Evolutionary conservation across 1,139 yeast species (phyloP).

Genomic region (Candida tunisiensis): DNA sequence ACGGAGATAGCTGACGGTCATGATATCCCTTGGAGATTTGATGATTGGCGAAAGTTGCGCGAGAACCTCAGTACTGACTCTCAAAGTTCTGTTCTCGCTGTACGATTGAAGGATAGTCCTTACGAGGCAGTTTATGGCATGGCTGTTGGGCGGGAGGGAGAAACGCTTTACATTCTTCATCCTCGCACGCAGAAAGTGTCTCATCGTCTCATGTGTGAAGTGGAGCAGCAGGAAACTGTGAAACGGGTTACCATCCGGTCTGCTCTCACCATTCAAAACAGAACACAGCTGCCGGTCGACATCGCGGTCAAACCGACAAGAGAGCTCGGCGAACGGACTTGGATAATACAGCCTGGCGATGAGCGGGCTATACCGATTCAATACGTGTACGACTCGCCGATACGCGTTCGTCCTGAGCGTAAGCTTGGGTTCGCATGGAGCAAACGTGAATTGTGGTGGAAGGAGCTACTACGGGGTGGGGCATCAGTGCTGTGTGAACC

Average conservation of each 20-base stretch:
- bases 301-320: slow-evolving; percentile 18
- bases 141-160: slow-evolving; percentile 73
- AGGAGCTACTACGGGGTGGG: slow-evolving; percentile 28
- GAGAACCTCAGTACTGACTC: slow-evolving; percentile 60
- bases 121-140: slow-evolving; percentile 38
- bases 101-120: slow-evolving; percentile 36
- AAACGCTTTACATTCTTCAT: slow-evolving; percentile 46
- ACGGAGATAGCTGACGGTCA: slow-evolving; percentile 26
- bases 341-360: slow-evolving; percentile 33
- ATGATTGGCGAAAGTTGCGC: slow-evolving; percentile 80
- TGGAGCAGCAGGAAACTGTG: slow-evolving; percentile 53
- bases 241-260: slow-evolving; percentile 66
- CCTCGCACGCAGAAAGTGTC: slow-evolving; percentile 54
- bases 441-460: slow-evolving; percentile 45
- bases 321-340: no score
- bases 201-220: slow-evolving; percentile 58
- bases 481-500: background rate
- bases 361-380: slow-evolving; percentile 58
- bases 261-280: slow-evolving; percentile 52
- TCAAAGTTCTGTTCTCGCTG: slow-evolving; percentile 41
- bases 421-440: slow-evolving; percentile 54
- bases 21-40: slow-evolving; percentile 74
- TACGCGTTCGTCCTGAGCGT: slow-evolving; percentile 47
- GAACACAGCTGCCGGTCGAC: slow-evolving; percentile 44
- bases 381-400: slow-evolving; percentile 37